Conservation (phyloP, 1,284 basidiomycete species). For the Moesziomyces parantarcticus region DNA sequence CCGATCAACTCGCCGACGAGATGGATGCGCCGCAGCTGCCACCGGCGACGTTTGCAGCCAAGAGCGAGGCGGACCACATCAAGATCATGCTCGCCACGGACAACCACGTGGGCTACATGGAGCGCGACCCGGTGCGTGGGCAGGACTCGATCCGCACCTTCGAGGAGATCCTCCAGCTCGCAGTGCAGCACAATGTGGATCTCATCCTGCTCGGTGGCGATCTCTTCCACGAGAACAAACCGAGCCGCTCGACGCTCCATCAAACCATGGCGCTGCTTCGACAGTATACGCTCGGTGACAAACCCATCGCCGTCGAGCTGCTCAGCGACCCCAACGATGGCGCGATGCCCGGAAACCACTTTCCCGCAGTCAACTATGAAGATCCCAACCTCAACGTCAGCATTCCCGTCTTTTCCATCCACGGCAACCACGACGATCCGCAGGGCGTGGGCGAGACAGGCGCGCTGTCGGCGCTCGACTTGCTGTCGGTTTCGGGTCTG, state of each 20-base stretch:
- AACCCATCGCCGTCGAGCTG: slow-evolving; percentile 87
- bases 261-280: slow-evolving; percentile 83
- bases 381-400: slow-evolving; percentile 94
- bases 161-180: slow-evolving; percentile 89
- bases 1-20: slow-evolving; percentile 14
- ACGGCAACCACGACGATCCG: slow-evolving; percentile 99
- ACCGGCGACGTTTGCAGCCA: slow-evolving; percentile 31
- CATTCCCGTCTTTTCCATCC: slow-evolving; percentile 97
- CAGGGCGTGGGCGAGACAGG: slow-evolving; percentile 89
- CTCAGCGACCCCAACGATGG: slow-evolving; percentile 90
- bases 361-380: slow-evolving; percentile 96
- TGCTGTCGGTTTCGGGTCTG: slow-evolving; percentile 91
- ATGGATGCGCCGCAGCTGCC: slow-evolving; percentile 11
- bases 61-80: slow-evolving; percentile 40
- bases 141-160: slow-evolving; percentile 96
- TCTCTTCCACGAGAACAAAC: slow-evolving; percentile 97
- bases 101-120: slow-evolving; percentile 83
- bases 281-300: slow-evolving; percentile 88
- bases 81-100: slow-evolving; percentile 65
- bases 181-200: slow-evolving; percentile 76
- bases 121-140: slow-evolving; percentile 92
- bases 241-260: slow-evolving; percentile 82
- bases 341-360: slow-evolving; percentile 67
- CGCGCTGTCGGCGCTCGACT: slow-evolving; percentile 91
- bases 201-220: slow-evolving; percentile 88